phyloP scores from a whole-genome alignment of 1,284 basidiomycete species.

The Termitomyces sp. region DNA sequence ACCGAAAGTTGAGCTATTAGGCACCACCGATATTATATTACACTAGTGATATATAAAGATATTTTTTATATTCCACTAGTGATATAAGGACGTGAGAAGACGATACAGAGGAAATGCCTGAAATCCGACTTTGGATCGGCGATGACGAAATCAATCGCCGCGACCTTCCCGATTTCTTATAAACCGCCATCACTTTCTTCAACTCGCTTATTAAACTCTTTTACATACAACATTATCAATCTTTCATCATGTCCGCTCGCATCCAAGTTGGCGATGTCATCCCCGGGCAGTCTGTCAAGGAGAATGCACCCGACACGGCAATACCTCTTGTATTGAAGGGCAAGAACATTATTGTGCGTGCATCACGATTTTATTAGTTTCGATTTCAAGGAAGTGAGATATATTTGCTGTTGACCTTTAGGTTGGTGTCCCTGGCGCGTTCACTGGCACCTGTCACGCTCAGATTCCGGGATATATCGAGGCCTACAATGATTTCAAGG shows the following conservation, averaged over 20 bases:
- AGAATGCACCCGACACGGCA: slow-evolving; percentile 48
- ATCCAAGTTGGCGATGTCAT: slow-evolving; percentile 46
- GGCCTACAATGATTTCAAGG: slow-evolving; percentile 56
- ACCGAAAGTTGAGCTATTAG: no score
- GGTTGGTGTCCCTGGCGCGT: slow-evolving; percentile 61
- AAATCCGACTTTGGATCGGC: no score
- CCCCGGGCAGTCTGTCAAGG: slow-evolving; percentile 45
- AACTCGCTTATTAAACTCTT: not conserved
- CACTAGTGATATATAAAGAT: no score
- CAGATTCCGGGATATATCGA: slow-evolving; percentile 67
- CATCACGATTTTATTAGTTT: not conserved
- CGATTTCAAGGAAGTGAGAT: not conserved
- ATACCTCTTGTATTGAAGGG: slow-evolving; percentile 52
- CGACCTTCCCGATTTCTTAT: not conserved
- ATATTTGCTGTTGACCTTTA: slow-evolving; percentile 16
- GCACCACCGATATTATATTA: no score
- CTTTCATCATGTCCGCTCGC: slow-evolving; percentile 24
- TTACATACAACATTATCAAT: not conserved
- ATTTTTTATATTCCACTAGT: no score
- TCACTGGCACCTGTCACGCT: slow-evolving; percentile 47
- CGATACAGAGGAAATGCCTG: no score
- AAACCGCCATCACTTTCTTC: not conserved
- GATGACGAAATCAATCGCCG: slow-evolving; percentile 6
- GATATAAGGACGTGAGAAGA: no score
- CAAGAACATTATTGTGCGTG: slow-evolving; percentile 65